These are phyloP conservation scores for Citrus sp. DNA, from an alignment of 345 rosid species.

Conservation along the genomic window DNA sequence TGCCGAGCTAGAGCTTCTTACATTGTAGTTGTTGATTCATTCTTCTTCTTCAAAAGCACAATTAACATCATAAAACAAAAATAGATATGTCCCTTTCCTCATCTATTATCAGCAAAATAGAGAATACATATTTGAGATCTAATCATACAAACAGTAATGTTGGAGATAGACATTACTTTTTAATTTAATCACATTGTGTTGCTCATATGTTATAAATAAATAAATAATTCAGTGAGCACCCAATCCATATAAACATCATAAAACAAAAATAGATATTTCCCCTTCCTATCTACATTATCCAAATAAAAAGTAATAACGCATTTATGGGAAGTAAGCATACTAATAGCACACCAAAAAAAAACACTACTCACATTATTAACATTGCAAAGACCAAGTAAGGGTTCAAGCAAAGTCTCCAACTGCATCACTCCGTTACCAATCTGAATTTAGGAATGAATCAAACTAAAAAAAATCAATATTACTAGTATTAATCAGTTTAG, in stretches of 20 bases:
- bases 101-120: not conserved
- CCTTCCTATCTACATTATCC: too few species aligned
- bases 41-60: not conserved
- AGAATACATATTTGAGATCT: not conserved
- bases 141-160: not conserved
- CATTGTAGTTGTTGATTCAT: not conserved
- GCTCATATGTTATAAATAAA: too few species aligned
- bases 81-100: not conserved
- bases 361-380: conserved; percentile 53
- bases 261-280: too few species aligned
- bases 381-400: conserved; percentile 64
- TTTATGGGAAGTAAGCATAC: too few species aligned
- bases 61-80: not conserved
- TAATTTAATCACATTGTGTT: too few species aligned
- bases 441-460: conserved; percentile 35
- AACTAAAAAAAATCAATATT: not conserved
- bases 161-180: too few species aligned
- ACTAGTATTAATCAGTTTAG: conserved; percentile 1
- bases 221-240: too few species aligned
- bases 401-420: conserved; percentile 58
- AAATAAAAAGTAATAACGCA: too few species aligned
- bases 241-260: too few species aligned
- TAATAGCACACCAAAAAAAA: too few species aligned
- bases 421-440: conserved; percentile 54
- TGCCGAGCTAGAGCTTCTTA: not conserved